Percentiles rank a stretch among this genome's conserved stretches.
Conservation (phyloP, 805 yeast genomes). For the Hanseniaspora guilliermondii region DNA sequence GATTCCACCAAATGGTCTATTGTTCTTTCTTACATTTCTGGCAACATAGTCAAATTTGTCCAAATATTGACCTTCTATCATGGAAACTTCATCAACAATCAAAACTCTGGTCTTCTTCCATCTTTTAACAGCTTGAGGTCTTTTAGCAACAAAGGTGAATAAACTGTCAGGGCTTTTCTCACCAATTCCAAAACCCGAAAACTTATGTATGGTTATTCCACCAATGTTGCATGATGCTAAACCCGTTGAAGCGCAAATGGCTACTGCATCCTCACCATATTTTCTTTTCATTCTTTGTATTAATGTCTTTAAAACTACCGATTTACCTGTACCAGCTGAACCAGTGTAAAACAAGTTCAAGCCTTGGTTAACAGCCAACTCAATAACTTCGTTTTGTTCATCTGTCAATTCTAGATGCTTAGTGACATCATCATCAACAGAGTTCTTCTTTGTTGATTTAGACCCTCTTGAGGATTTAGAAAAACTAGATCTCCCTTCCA, state of each 20-base stretch:
- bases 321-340: conserved; percentile 97
- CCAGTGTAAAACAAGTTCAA: conserved; percentile 79
- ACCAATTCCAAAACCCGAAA: conserved; percentile 68
- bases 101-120: conserved; percentile 51
- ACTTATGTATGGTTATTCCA: conserved; percentile 65
- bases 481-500: neutral
- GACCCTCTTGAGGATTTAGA: neutral
- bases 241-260: conserved; percentile 77
- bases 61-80: conserved; percentile 60
- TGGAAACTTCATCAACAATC: conserved; percentile 66
- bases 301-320: conserved; percentile 60
- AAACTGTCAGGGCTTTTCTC: conserved; percentile 37
- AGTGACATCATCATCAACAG: neutral
- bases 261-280: conserved; percentile 42
- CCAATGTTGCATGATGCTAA: conserved; percentile 73
- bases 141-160: conserved; percentile 41
- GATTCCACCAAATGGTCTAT: conserved; percentile 65
- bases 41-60: conserved; percentile 56
- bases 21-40: conserved; percentile 33
- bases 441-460: neutral
- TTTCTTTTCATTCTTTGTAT: conserved; percentile 40
- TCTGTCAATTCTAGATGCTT: conserved; percentile 17
- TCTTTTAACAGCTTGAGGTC: conserved; percentile 36
- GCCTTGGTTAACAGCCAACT: conserved; percentile 38
- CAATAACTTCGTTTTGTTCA: conserved; percentile 44